Conservation (phyloP, 2,329 filamentous ascomycete species). For the Tympanopsis confertula region DNA sequence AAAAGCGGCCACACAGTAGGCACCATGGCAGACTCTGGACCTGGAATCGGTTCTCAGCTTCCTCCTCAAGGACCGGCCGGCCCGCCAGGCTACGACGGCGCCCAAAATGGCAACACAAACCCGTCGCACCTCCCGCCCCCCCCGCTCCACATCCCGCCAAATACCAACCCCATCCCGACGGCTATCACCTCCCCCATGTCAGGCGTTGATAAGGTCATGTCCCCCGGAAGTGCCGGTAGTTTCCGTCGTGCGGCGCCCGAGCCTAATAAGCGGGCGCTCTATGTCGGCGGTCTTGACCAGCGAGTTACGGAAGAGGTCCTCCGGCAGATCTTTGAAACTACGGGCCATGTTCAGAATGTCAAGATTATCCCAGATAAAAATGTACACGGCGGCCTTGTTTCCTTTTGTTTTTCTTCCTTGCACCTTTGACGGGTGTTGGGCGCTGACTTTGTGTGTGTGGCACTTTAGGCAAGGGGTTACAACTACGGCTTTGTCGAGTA, state of each 20-base stretch:
- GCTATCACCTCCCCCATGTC: conserved; percentile 83
- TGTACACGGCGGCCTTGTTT: conserved; percentile 42
- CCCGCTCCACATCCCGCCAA: conserved; percentile 68
- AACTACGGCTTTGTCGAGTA: conserved; percentile 99
- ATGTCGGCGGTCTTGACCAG: conserved; percentile 88
- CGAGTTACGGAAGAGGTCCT: conserved; percentile 92
- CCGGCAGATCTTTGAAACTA: conserved; percentile 97
- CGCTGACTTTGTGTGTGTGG: not conserved
- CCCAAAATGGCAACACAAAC: conserved; percentile 53
- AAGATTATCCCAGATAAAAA: conserved; percentile 99
- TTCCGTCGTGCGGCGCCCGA: conserved; percentile 85
- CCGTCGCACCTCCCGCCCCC: conserved; percentile 77
- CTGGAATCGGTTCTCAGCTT: no score
- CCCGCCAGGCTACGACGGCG: conserved; percentile 53
- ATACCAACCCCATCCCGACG: conserved; percentile 87
- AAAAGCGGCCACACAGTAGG: no score
- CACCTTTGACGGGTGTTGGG: no score
- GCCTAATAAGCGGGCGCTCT: conserved; percentile 95
- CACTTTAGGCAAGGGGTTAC: conserved; percentile 90
- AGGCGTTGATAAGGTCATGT: conserved; percentile 55
- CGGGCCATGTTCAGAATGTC: conserved; percentile 93
- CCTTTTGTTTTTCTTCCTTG: not conserved
- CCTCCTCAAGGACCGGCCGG: conserved; percentile 26
- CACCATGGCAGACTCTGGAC: no score
- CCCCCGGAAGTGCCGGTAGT: conserved; percentile 69